Conservation (phyloP, 768 basidiomycete genomes). For the Russula vinacea region DNA sequence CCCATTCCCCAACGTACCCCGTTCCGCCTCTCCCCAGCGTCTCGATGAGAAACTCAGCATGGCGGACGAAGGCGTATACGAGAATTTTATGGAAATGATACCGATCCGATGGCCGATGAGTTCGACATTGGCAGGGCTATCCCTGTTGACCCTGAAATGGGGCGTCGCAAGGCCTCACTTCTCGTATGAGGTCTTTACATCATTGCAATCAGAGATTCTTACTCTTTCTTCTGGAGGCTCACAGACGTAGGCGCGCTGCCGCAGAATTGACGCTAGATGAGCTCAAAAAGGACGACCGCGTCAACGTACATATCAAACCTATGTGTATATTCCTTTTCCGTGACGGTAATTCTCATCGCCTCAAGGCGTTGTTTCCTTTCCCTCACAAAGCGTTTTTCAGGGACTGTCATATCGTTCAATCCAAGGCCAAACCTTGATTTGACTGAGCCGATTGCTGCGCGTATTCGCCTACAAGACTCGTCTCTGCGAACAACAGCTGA, state of each 20-base stretch:
- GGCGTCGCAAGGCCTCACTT: constrained; percentile 22
- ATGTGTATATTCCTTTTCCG: constrained; percentile 67
- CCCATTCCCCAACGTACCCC: constrained; percentile 35
- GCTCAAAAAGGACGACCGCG: constrained; percentile 54
- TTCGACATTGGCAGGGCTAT: constrained; percentile 9
- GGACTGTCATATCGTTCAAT: constrained; percentile 62
- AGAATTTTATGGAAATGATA: constrained; percentile 34
- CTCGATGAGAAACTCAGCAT: constrained; percentile 28
- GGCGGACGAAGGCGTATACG: constrained; percentile 31
- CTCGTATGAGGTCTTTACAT: constrained; percentile 11
- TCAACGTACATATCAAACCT: constrained; percentile 57
- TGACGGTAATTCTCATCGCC: constrained; percentile 45
- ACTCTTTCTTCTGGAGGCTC: constrained; percentile 35
- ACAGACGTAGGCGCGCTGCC: constrained; percentile 35
- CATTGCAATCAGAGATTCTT: not conserved
- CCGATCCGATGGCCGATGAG: constrained; percentile 7
- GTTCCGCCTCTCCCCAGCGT: constrained; percentile 38
- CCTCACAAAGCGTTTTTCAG: constrained; percentile 36
- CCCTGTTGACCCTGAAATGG: constrained; percentile 32
- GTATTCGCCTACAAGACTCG: constrained; percentile 57
- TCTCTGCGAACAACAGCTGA: constrained; percentile 58
- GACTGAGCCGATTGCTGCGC: constrained; percentile 55
- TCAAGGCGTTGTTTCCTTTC: not conserved
- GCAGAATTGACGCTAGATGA: constrained; percentile 36
- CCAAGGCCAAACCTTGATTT: constrained; percentile 46